Conservation (phyloP, 2,329 filamentous ascomycete species). For the Cladorrhinum sp. region DNA sequence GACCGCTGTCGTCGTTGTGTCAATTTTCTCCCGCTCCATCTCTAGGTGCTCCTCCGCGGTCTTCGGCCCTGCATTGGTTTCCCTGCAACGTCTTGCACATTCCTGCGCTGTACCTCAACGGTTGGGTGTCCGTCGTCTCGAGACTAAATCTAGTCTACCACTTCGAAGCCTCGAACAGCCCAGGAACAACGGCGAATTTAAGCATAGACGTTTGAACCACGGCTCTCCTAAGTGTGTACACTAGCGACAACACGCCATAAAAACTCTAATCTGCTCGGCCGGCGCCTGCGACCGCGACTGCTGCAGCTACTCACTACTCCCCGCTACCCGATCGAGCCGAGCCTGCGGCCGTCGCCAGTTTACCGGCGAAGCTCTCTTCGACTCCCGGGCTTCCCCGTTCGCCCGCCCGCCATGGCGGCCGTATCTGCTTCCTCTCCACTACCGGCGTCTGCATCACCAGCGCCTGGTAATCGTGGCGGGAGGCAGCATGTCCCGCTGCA, state of each 20-base stretch:
- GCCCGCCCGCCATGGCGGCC: constrained; percentile 33
- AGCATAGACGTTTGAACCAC: neutral
- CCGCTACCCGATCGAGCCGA: neutral
- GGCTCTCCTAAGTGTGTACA: neutral
- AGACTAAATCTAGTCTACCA: neutral
- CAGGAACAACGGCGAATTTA: neutral
- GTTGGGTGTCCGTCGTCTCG: neutral
- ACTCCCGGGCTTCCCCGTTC: constrained; percentile 12
- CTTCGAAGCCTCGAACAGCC: neutral
- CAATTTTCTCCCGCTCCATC: neutral
- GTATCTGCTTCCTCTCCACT: constrained; percentile 29
- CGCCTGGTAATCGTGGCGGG: constrained; percentile 27
- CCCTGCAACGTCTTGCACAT: neutral
- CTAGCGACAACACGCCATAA: neutral
- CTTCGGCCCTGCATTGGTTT: neutral
- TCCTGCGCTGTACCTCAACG: neutral
- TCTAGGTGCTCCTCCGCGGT: neutral
- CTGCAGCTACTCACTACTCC: neutral
- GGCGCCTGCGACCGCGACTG: neutral
- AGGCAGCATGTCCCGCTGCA: constrained; percentile 39
- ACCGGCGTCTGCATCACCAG: constrained; percentile 26
- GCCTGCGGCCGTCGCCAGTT: neutral
- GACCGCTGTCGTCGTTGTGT: neutral
- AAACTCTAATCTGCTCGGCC: neutral
- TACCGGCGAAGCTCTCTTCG: constrained; percentile 13